These are phyloP conservation scores for Didymella keratinophila DNA, from an alignment of 2,329 filamentous ascomycete genomes.

Conservation along the genomic window DNA sequence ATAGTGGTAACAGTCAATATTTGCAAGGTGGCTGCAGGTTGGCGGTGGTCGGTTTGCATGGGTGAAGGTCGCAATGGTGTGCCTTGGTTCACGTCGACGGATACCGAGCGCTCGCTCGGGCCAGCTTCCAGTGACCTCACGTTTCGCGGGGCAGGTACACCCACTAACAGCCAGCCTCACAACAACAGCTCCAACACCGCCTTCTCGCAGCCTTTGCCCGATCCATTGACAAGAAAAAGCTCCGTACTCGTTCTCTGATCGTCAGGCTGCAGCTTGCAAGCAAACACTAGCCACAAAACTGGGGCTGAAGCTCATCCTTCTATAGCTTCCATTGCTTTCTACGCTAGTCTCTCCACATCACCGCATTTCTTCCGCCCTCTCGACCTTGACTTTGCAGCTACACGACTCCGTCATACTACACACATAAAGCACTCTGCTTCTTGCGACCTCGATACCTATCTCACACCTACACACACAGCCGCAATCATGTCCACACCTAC, in stretches of 20 bases:
- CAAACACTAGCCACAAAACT: conserved; percentile 27
- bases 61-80: conserved; percentile 23
- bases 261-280: conserved; percentile 14
- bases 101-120: conserved; percentile 25
- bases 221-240: conserved; percentile 8
- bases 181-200: conserved; percentile 4
- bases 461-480: conserved; percentile 10
- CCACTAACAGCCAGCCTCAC: conserved; percentile 14
- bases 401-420: conserved; percentile 27
- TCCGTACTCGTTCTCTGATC: conserved; percentile 6
- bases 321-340: conserved; percentile 51
- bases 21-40: neutral
- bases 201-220: neutral
- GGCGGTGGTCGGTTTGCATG: conserved; percentile 19
- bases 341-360: conserved; percentile 47
- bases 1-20: neutral
- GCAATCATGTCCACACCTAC: conserved; percentile 38
- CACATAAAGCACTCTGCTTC: conserved; percentile 11
- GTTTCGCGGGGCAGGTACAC: conserved; percentile 38
- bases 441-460: conserved; percentile 5
- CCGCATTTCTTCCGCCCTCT: conserved; percentile 48
- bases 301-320: conserved; percentile 40
- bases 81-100: conserved; percentile 30
- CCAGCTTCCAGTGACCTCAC: conserved; percentile 38
- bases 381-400: conserved; percentile 33